Evolutionary conservation across 1,284 basidiomycete species (phyloP).

Genomic region (Rhizoctonia solani): DNA sequence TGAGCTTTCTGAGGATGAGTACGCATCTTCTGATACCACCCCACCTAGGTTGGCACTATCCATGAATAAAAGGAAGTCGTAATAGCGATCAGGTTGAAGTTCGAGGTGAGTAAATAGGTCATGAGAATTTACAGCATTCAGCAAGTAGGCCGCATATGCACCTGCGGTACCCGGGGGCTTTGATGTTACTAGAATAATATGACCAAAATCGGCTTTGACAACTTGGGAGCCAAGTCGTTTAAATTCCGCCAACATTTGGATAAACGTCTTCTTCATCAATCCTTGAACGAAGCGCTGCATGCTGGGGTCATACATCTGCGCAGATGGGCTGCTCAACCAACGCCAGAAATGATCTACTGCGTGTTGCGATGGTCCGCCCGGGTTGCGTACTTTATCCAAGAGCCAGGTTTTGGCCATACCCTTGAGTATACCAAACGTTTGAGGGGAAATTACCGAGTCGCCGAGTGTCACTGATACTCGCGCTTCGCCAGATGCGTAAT

Average conservation of each 20-base stretch:
- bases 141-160: conserved; percentile 95
- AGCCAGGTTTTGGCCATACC: conserved; percentile 92
- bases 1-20: neutral
- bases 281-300: conserved; percentile 93
- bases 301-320: conserved; percentile 91
- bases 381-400: conserved; percentile 76
- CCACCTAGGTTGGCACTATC: conserved; percentile 94
- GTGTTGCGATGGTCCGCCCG: conserved; percentile 49
- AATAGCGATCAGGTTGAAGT: conserved; percentile 86
- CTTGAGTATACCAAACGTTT: conserved; percentile 86
- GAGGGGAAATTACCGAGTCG: conserved; percentile 88
- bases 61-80: conserved; percentile 96
- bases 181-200: conserved; percentile 88
- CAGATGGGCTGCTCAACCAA: conserved; percentile 87
- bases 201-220: conserved; percentile 93
- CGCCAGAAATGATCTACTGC: conserved; percentile 95
- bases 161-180: conserved; percentile 95
- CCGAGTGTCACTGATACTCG: conserved; percentile 84
- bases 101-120: conserved; percentile 95
- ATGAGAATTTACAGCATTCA: conserved; percentile 89
- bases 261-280: conserved; percentile 97
- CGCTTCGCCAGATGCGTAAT: conserved; percentile 80
- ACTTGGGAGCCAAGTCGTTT: conserved; percentile 92
- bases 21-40: conserved; percentile 79
- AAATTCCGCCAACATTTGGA: conserved; percentile 96